These are phyloP conservation scores for Cicer arietinum DNA, from an alignment of 306 rosid species.

Conservation along the genomic window DNA sequence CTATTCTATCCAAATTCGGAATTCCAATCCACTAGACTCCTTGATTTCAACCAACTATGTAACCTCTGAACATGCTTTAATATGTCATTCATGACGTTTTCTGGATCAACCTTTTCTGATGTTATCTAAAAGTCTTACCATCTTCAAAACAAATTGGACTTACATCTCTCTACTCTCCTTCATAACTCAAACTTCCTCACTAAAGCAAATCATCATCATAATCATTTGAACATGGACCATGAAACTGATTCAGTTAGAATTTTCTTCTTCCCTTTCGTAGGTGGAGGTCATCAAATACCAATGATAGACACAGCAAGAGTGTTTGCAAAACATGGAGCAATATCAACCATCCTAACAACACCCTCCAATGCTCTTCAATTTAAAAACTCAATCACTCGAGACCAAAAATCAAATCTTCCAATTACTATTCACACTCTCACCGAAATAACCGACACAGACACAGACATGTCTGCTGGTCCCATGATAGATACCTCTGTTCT, in stretches of 20 bases:
- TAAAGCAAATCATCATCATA: background rate
- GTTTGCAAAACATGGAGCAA: slow-evolving; percentile 63
- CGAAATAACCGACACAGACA: slow-evolving; percentile 35
- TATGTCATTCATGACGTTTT: slow-evolving; percentile 46
- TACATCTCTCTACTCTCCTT: background rate
- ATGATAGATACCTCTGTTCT: slow-evolving; percentile 53
- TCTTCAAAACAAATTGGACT: background rate
- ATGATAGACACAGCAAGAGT: slow-evolving; percentile 74
- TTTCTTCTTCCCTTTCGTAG: slow-evolving; percentile 54
- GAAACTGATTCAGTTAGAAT: slow-evolving; percentile 30
- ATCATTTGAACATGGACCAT: slow-evolving; percentile 32
- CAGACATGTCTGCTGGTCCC: slow-evolving; percentile 54
- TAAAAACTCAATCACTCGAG: slow-evolving; percentile 53
- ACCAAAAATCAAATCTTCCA: slow-evolving; percentile 48
- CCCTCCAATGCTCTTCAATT: slow-evolving; percentile 48
- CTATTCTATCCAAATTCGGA: too few species aligned
- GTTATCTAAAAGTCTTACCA: background rate
- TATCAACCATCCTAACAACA: slow-evolving; percentile 58
- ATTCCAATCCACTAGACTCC: too few species aligned
- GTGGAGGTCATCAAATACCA: slow-evolving; percentile 73
- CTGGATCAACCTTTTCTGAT: background rate
- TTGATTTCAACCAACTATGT: too few species aligned
- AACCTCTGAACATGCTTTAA: background rate
- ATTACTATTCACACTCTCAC: slow-evolving; percentile 50
- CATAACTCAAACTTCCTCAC: background rate